Base-by-base conservation (phyloP, 2,329 filamentous ascomycete genomes). In the Coniochaeta sp. region DNA sequence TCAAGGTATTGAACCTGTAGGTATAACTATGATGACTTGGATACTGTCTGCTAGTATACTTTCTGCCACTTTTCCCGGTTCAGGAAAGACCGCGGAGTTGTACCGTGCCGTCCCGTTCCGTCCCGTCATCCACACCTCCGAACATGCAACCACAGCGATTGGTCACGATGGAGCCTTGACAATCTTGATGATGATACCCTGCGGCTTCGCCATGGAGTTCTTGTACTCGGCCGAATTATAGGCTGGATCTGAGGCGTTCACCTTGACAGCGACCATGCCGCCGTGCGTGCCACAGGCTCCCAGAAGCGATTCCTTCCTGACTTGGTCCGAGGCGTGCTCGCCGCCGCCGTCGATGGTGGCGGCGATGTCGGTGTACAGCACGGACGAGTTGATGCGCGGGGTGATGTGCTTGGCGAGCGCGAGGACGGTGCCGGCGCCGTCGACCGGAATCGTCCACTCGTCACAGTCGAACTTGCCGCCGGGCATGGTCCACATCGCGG, bases 181-280 rank as follows among this genome's bases (percentile, higher is more conserved):
- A 24, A 70, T 56, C 65, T 71, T 71, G 65, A 71, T 63, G 17
- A 70, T 57, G 9, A 72, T 65, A 1, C 66, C 69, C 24, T 62
- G 59, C 1, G 67, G 63, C 12, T 59, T 65, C 24, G 61, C 63
- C n/a, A 60, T 60, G 7, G 62, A 64, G 4, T 56, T 30, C n/a
- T 61, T 62, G 59, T 68, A 72, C 4, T 62, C 62, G 0, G 58
- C 38, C 1, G 63, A 62, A 10, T 58, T 60, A 56, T 68, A 67
- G 1, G 55, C 54, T 6, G 61, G 58, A 26, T 65, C 58, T 4
- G 56, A 52, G 9, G 50, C 40, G 52, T 68, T 60, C 24, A 47
- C 47, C 5, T 57, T 19, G 10, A 67, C 62, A 4, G 64, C 65
- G 8, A 66, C 5, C 38, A 58, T 59, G 14, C 67, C 67, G n/a